phyloP scores from a whole-genome alignment of 2,329 filamentous ascomycete species.

The Monilinia vaccinii-corymbosi region DNA sequence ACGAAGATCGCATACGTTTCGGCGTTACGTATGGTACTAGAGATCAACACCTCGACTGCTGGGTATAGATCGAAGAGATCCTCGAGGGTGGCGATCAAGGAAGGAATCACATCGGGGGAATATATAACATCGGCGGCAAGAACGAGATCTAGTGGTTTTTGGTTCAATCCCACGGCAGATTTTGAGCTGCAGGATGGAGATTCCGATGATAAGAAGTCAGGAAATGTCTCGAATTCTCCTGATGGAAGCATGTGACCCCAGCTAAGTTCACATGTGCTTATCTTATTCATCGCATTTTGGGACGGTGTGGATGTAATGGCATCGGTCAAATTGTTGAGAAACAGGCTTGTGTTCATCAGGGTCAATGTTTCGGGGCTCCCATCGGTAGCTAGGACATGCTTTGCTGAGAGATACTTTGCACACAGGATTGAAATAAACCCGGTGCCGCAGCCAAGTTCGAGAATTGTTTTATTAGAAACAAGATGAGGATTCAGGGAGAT shows the following conservation, averaged over 20 bases:
- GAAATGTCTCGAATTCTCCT: constrained; percentile 30
- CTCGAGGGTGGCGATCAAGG: constrained; percentile 54
- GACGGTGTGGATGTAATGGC: neutral
- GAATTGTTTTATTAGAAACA: constrained; percentile 46
- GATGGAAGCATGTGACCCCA: constrained; percentile 33
- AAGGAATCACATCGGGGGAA: constrained; percentile 53
- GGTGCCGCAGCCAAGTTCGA: constrained; percentile 70
- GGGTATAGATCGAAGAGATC: constrained; percentile 52
- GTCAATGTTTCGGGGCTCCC: constrained; percentile 65
- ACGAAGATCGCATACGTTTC: constrained; percentile 59
- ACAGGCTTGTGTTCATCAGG: constrained; percentile 56
- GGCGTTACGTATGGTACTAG: constrained; percentile 61
- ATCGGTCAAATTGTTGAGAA: constrained; percentile 50
- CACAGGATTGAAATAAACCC: constrained; percentile 68
- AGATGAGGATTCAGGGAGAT: constrained; percentile 37
- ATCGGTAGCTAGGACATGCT: constrained; percentile 59
- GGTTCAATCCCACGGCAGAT: constrained; percentile 19
- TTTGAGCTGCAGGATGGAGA: neutral
- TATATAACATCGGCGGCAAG: constrained; percentile 75
- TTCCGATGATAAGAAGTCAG: constrained; percentile 3
- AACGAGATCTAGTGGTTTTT: constrained; percentile 48
- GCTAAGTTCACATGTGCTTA: constrained; percentile 46
- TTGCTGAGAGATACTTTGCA: constrained; percentile 53
- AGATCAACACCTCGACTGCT: constrained; percentile 51
- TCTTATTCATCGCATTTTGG: constrained; percentile 32